Conservation (phyloP, 345 rosid species). For the Microthlaspi erraticum region DNA sequence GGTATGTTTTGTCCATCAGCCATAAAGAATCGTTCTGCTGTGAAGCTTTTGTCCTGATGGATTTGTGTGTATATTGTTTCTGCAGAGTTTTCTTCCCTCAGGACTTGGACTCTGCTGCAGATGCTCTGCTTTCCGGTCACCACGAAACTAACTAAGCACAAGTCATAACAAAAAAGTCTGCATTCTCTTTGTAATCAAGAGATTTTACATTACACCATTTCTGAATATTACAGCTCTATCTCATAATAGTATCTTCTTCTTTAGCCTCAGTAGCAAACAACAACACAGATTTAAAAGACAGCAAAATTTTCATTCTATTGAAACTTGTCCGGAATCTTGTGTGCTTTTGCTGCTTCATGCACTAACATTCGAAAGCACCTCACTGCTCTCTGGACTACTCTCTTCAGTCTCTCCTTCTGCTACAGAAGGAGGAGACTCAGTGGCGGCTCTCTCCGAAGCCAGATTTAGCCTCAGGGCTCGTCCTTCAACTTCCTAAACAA, state of each 20-base stretch:
- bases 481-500: constrained; percentile 84
- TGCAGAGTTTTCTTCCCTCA: constrained; percentile 95
- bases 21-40: not conserved
- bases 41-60: constrained; percentile 16
- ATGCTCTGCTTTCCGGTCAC: constrained; percentile 66
- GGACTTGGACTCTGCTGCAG: constrained; percentile 78
- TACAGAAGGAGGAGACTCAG: constrained; percentile 35
- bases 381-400: constrained; percentile 48
- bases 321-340: too few species aligned
- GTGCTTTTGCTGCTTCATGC: constrained; percentile 43
- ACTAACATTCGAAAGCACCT: constrained; percentile 57
- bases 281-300: not conserved
- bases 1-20: constrained; percentile 49
- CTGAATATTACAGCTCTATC: constrained; percentile 18
- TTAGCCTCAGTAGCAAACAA: constrained; percentile 25
- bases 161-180: constrained; percentile 3
- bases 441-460: constrained; percentile 64
- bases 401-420: constrained; percentile 36
- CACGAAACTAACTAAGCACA: constrained; percentile 37
- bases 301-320: constrained; percentile 34
- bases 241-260: constrained; percentile 25
- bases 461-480: constrained; percentile 75
- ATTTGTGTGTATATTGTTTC: not conserved
- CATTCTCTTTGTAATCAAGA: constrained; percentile 18
- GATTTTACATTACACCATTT: constrained; percentile 26